A percentile compares a stretch with the other conserved stretches of the same genome.
These are phyloP conservation scores for Penstemon newberryi DNA, from an alignment of 257 asterid species.

Conservation along the genomic window DNA sequence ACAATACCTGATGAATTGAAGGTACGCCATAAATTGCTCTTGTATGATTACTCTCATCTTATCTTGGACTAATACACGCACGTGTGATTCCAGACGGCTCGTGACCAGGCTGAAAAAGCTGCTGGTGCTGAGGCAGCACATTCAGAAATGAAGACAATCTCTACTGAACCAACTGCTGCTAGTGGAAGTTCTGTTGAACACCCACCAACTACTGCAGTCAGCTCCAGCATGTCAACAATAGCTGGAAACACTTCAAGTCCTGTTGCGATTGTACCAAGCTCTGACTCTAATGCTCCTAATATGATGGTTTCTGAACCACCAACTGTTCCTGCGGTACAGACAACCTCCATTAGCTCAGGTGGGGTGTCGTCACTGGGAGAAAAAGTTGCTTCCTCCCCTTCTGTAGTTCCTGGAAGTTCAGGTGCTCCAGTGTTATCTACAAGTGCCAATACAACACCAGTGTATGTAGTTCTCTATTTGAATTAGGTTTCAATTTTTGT, in stretches of 20 bases:
- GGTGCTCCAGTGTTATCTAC: conserved; percentile 42
- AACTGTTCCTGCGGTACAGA: conserved; percentile 44
- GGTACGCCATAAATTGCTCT: conserved; percentile 43
- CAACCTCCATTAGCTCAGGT: conserved; percentile 38
- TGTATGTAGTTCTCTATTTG: conserved; percentile 34
- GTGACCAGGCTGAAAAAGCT: conserved; percentile 80
- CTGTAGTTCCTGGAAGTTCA: conserved; percentile 43
- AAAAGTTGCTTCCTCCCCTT: conserved; percentile 48
- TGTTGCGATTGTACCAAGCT: conserved; percentile 48
- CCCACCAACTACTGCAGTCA: conserved; percentile 42
- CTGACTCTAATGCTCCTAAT: conserved; percentile 52
- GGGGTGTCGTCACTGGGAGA: conserved; percentile 49
- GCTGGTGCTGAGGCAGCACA: conserved; percentile 50
- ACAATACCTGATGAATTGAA: conserved; percentile 91
- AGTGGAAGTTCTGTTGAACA: conserved; percentile 49
- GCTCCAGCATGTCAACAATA: conserved; percentile 45
- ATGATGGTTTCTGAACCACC: conserved; percentile 52
- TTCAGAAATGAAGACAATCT: conserved; percentile 37
- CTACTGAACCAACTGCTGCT: conserved; percentile 43
- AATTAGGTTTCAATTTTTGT: neutral
- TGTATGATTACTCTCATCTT: conserved; percentile 16
- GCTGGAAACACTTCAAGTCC: conserved; percentile 58
- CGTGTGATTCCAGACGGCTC: conserved; percentile 69
- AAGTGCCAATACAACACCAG: conserved; percentile 36
- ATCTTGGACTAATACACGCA: conserved; percentile 34